phyloP scores from a whole-genome alignment of 2,329 filamentous ascomycete species.

The Ceratocystis albifundus region DNA sequence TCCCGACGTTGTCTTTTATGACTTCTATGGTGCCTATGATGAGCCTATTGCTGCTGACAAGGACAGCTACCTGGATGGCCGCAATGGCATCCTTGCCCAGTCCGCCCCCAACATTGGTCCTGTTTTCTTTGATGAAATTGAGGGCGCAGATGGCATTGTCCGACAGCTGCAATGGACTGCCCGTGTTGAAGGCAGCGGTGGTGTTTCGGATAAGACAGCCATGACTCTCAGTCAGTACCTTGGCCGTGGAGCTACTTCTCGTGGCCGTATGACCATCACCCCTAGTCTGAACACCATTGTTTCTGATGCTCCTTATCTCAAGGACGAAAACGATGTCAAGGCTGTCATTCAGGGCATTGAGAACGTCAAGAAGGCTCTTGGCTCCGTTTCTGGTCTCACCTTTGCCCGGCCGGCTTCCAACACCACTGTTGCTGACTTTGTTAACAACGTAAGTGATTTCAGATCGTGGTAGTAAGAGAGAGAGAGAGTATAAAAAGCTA shows the following conservation, averaged over 20 bases:
- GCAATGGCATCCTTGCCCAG: slow-evolving; percentile 50
- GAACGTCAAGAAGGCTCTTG: slow-evolving; percentile 44
- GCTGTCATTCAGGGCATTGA: slow-evolving; percentile 56
- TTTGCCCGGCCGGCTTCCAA: slow-evolving; percentile 39
- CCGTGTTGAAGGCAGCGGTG: slow-evolving; percentile 47
- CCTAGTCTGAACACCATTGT: slow-evolving; percentile 47
- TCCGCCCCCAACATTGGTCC: slow-evolving; percentile 55
- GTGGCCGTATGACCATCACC: slow-evolving; percentile 51
- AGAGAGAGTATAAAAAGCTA: not conserved
- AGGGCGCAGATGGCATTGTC: slow-evolving; percentile 46
- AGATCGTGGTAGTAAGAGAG: not conserved
- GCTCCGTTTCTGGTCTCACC: slow-evolving; percentile 43
- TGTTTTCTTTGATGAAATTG: slow-evolving; percentile 44
- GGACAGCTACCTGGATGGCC: slow-evolving; percentile 34
- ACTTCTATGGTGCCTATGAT: slow-evolving; percentile 52
- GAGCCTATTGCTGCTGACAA: slow-evolving; percentile 36
- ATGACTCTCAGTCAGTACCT: slow-evolving; percentile 51
- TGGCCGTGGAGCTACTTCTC: slow-evolving; percentile 50
- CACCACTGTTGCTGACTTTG: slow-evolving; percentile 44
- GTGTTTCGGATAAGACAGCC: slow-evolving; percentile 30
- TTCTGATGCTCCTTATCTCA: slow-evolving; percentile 47
- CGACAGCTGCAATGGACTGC: slow-evolving; percentile 56
- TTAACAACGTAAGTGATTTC: slow-evolving; percentile 35
- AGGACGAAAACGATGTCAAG: slow-evolving; percentile 46
- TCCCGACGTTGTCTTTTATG: slow-evolving; percentile 44